Evolutionary conservation across 805 yeast species (phyloP), one percentile per base, ranked within the genome.

Genomic region (Candida ortonii): DNA sequence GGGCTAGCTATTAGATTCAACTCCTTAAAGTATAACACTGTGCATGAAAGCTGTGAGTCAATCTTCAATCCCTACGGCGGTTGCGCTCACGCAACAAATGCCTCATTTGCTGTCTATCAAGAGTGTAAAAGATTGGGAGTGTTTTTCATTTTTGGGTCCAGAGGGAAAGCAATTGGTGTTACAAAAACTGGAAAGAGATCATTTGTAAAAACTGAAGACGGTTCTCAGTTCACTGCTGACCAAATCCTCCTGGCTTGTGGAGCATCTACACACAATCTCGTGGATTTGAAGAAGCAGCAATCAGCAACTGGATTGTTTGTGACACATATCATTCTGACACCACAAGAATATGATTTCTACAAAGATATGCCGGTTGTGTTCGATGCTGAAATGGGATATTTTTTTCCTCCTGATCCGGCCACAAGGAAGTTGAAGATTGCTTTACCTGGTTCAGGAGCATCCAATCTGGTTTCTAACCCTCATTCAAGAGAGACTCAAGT

Each of bases 341-440:
- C 50, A 2, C 47, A 49, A 22, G 73, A 70, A 40, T 68, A 50
- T 38, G 53, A 52, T 14, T 49, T 41, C 16, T 66, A 52, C 36
- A 63, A 61, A 39, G 50, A 57, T 33, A 61, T 67, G 17, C 74
- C 76, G 7, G 54, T 71, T 18, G 55, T 71, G 6, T 70, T 70
- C 46, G 65, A 68, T 40, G 56, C 71, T 1, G 69, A 64, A 27
- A 47, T 55, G 53, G 76, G 76, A 1, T 71, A 69, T 41, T 67
- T 67, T 44, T 71, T 71, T 53, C 73, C 75, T 4, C 77, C 77
- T 14, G 75, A 70, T 43, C 55, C 59, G 6, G 61, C 52, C 2
- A 64, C 67, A 0, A 55, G 47, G 14, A 39, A 55, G 14, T 16
- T 64, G 43, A 71, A 71, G 42, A 54, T 70, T 27, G 71, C 70